Conservation (phyloP, 805 yeast genomes). For the Candida maltosa region DNA sequence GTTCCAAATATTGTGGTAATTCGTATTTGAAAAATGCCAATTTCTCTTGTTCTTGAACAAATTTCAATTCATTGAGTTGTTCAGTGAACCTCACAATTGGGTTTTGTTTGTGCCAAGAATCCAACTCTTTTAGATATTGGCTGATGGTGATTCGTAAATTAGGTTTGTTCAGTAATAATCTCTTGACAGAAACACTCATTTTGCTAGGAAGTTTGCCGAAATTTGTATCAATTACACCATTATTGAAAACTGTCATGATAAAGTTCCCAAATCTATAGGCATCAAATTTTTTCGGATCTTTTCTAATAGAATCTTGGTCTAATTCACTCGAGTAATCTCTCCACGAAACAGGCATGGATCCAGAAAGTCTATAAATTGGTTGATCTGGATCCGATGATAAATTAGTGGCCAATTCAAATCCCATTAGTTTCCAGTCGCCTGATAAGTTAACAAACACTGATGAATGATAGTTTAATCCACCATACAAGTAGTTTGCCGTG, state of each 20-base stretch:
- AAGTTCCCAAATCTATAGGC: slow-evolving; percentile 62
- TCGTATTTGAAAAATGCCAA: slow-evolving; percentile 36
- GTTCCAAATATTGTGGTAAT: slow-evolving; percentile 20
- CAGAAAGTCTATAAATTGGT: slow-evolving; percentile 35
- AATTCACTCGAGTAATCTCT: slow-evolving; percentile 38
- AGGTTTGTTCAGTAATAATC: slow-evolving; percentile 33
- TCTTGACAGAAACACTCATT: slow-evolving; percentile 11
- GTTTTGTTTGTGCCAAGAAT: slow-evolving; percentile 29
- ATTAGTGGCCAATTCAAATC: slow-evolving; percentile 66
- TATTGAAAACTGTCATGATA: slow-evolving; percentile 30
- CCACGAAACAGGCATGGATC: slow-evolving; percentile 32
- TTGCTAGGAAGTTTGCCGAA: slow-evolving; percentile 5
- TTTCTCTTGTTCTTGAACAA: slow-evolving; percentile 54
- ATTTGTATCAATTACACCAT: neutral
- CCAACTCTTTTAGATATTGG: slow-evolving; percentile 24
- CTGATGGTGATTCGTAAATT: slow-evolving; percentile 31
- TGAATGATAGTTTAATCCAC: slow-evolving; percentile 42
- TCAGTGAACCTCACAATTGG: slow-evolving; percentile 50
- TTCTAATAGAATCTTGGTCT: slow-evolving; percentile 42
- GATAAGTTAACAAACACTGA: slow-evolving; percentile 59
- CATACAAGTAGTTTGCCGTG: slow-evolving; percentile 60
- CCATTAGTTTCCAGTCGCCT: slow-evolving; percentile 85
- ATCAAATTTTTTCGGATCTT: slow-evolving; percentile 50
- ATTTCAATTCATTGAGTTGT: slow-evolving; percentile 52
- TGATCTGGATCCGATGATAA: slow-evolving; percentile 44